Evolutionary conservation across 2,329 filamentous ascomycete genomes (phyloP), one percentile per base, ranked within the genome.

Genomic region (Cordyceps cateniannulata): DNA sequence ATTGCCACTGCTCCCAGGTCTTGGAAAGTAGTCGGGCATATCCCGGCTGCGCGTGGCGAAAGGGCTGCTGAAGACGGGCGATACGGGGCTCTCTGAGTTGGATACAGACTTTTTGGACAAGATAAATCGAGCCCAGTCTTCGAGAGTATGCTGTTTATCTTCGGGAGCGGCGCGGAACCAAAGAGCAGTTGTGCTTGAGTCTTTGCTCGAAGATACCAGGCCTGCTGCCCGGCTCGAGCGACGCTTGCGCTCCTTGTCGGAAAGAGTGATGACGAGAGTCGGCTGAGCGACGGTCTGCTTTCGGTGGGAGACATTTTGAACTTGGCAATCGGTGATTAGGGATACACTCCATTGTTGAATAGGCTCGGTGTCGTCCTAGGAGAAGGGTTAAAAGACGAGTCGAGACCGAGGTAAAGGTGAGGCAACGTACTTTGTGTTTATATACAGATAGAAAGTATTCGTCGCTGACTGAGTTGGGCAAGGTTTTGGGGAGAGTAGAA

Each of bases 181-280:
- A 3, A 88, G 70, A 0, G 78, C 79, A 9, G 75, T 77, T 3
- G 78, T 73, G 9, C 74, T 71, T 1, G 77, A 72, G 18, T 85
- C 81, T 67, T 81, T 85, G 61, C 73, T 78, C 7, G 75, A 71
- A 10, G 79, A 70, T 20, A 79, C 80, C 24, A 88, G 73, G 3
- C 82, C 82, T 4, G 82, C 80, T 3, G 85, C 83, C 63, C 85
- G 79, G 65, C 85, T 88, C 51, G 85, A 88, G 62, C 85, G 79
- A 54, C 85, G 81, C 66, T 87, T 88, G 60, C 83, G 81, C 64
- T 85, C 75, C 69, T 84, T 86, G 64, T 87, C 84, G 42, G 79
- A 76, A 52, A 88, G 73, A 64, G 76, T 82, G 42, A 88, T 69
- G 50, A 86, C 75, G 14, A 88, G 77, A 6, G 85, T 88, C 1